Conservation (phyloP, 208 protist species). For the Lotmaria passim region DNA sequence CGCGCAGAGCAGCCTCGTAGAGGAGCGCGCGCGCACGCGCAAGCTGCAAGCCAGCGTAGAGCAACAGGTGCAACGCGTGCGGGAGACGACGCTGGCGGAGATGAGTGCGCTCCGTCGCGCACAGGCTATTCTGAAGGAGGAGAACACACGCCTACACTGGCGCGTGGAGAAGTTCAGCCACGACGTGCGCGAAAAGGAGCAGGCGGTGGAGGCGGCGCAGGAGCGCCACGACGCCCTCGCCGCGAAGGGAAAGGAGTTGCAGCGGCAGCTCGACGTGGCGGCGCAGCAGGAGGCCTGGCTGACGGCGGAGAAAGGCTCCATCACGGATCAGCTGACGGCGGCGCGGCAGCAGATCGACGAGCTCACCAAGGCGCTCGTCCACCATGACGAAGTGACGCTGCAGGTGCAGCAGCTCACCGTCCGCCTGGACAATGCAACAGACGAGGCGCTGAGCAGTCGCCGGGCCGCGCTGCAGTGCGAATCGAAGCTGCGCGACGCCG, state of each 20-base stretch:
- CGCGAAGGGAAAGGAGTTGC: slow-evolving; percentile 34
- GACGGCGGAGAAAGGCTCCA: slow-evolving; percentile 45
- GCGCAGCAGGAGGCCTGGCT: slow-evolving; percentile 72
- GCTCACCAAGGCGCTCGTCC: slow-evolving; percentile 33
- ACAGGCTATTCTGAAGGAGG: slow-evolving; percentile 43
- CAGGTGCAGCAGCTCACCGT: slow-evolving; percentile 63
- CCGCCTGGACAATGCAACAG: slow-evolving; percentile 48
- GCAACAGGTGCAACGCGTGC: slow-evolving; percentile 44
- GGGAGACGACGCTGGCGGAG: slow-evolving; percentile 51
- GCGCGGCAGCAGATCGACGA: slow-evolving; percentile 54
- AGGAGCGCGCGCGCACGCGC: slow-evolving; percentile 35
- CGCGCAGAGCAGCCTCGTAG: slow-evolving; percentile 22
- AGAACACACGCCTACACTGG: slow-evolving; percentile 46
- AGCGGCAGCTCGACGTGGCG: slow-evolving; percentile 43
- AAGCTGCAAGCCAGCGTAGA: slow-evolving; percentile 48
- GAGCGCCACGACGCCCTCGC: slow-evolving; percentile 26
- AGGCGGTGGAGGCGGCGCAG: slow-evolving; percentile 14
- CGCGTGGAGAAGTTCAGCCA: slow-evolving; percentile 39
- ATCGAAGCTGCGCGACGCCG: slow-evolving; percentile 42
- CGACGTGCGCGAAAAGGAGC: slow-evolving; percentile 37
- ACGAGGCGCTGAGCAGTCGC: slow-evolving; percentile 51
- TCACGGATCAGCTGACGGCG: slow-evolving; percentile 48
- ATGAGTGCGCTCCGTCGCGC: slow-evolving; percentile 55
- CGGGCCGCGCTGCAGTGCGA: slow-evolving; percentile 42
- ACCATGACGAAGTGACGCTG: slow-evolving; percentile 40